Percentiles rank a stretch among this genome's conserved stretches.
Conservation (phyloP, 108 stramenopile genomes). For the Ochromonas danica region DNA sequence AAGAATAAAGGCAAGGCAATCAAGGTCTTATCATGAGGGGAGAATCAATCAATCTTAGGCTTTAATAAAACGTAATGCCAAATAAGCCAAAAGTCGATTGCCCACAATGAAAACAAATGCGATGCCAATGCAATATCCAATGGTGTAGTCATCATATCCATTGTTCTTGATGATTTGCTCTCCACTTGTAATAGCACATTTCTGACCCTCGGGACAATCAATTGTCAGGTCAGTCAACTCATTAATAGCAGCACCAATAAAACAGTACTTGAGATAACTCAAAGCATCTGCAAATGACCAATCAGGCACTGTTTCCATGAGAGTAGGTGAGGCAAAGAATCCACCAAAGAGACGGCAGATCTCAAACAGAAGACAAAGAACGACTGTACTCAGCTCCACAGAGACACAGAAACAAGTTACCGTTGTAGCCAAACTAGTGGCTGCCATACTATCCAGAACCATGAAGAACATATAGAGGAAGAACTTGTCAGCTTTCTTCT, state of each 20-base stretch:
- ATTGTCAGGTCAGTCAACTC: not conserved
- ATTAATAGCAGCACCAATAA: conserved; percentile 7
- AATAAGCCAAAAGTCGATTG: not conserved
- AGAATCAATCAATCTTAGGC: no score
- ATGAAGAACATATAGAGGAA: not conserved
- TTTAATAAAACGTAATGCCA: not conserved
- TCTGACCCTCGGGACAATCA: not conserved
- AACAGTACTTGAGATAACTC: conserved; percentile 10
- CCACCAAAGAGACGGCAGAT: conserved; percentile 26
- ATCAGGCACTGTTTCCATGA: not conserved
- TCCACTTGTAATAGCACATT: not conserved
- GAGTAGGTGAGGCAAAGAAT: conserved; percentile 9
- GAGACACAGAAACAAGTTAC: conserved; percentile 8
- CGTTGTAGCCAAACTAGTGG: not conserved
- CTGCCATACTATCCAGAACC: conserved; percentile 7
- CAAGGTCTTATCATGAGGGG: no score
- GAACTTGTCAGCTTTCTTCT: conserved; percentile 13
- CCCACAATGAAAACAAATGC: not conserved
- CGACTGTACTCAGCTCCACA: not conserved
- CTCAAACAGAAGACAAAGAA: not conserved
- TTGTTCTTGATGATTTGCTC: not conserved
- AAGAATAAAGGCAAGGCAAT: no score
- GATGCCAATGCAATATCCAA: not conserved
- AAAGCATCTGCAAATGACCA: conserved; percentile 20
- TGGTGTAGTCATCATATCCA: not conserved